Conservation (phyloP, 2,329 filamentous ascomycete species). For the Colletotrichum shisoi region DNA sequence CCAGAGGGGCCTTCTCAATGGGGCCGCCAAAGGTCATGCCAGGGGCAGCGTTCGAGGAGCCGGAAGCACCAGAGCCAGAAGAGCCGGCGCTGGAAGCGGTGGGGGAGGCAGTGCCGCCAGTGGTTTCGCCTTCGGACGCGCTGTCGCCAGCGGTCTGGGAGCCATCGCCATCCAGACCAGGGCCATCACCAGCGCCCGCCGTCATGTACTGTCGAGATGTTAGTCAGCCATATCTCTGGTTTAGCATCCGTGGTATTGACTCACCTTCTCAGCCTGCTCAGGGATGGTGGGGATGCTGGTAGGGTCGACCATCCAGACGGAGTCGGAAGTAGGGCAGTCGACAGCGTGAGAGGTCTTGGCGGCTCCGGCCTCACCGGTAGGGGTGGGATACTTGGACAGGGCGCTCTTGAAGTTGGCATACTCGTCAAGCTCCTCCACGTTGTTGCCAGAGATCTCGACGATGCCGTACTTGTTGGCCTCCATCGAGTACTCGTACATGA, state of each 20-base stretch:
- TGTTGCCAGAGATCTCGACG: conserved; percentile 67
- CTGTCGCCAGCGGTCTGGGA: conserved; percentile 62
- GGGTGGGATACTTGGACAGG: conserved; percentile 58
- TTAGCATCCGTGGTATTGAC: background rate
- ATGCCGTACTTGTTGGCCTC: conserved; percentile 84
- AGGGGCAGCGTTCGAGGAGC: conserved; percentile 48
- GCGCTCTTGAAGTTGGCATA: conserved; percentile 65
- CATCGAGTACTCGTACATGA: conserved; percentile 93
- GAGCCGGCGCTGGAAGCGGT: conserved; percentile 49
- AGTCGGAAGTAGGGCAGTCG: conserved; percentile 59
- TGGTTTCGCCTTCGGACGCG: conserved; percentile 52
- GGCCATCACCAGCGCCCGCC: conserved; percentile 61
- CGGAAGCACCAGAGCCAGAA: conserved; percentile 43
- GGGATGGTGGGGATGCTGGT: conserved; percentile 63
- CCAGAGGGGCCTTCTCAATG: conserved; percentile 45
- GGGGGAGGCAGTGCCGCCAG: conserved; percentile 52
- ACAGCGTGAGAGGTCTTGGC: conserved; percentile 56
- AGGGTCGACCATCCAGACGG: conserved; percentile 61
- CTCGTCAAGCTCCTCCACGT: conserved; percentile 67
- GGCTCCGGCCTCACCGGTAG: conserved; percentile 61
- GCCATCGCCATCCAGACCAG: conserved; percentile 61
- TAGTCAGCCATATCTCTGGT: background rate
- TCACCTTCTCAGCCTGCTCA: conserved; percentile 51
- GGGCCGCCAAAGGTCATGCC: conserved; percentile 41
- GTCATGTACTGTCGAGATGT: conserved; percentile 56